These are phyloP conservation scores for Mortierella sp. DNA, from an alignment of 371 early-diverging fungal genomes.

Conservation along the genomic window DNA sequence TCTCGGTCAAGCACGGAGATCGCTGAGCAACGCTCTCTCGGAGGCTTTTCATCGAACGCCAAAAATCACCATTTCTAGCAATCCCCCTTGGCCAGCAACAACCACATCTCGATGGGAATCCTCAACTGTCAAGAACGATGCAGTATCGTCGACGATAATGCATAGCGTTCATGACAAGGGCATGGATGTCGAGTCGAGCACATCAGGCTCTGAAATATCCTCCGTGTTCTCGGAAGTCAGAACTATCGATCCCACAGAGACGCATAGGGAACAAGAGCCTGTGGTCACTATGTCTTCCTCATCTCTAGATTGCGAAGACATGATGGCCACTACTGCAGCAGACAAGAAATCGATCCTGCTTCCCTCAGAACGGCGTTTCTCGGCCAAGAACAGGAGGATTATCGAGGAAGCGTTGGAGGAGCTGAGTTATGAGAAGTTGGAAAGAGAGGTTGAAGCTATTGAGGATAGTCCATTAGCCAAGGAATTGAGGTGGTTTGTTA, in stretches of 20 bases:
- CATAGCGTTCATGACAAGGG: background rate
- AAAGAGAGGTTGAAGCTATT: conserved; percentile 18
- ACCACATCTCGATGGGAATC: background rate
- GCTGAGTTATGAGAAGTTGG: conserved; percentile 5
- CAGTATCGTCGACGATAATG: background rate
- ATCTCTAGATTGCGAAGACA: no score
- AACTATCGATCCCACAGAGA: background rate
- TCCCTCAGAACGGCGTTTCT: background rate
- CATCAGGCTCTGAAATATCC: background rate
- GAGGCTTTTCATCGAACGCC: background rate
- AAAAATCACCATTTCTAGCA: background rate
- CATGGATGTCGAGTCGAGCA: background rate
- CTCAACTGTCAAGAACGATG: background rate
- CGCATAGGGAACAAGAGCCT: background rate
- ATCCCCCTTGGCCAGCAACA: background rate
- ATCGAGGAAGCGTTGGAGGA: conserved; percentile 25
- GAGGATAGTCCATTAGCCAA: conserved; percentile 33
- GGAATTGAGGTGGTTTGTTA: conserved; percentile 37
- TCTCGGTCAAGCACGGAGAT: conserved; percentile 2
- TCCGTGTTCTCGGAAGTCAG: background rate
- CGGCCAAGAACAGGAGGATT: conserved; percentile 17
- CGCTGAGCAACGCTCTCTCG: background rate
- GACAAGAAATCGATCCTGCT: background rate
- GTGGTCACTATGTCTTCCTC: background rate
- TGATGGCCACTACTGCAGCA: background rate